Percentiles rank a stretch among this genome's conserved stretches.
Evolutionary conservation across 495 filamentous ascomycete species (phyloP).

Genomic region (Podospora anserina): DNA sequence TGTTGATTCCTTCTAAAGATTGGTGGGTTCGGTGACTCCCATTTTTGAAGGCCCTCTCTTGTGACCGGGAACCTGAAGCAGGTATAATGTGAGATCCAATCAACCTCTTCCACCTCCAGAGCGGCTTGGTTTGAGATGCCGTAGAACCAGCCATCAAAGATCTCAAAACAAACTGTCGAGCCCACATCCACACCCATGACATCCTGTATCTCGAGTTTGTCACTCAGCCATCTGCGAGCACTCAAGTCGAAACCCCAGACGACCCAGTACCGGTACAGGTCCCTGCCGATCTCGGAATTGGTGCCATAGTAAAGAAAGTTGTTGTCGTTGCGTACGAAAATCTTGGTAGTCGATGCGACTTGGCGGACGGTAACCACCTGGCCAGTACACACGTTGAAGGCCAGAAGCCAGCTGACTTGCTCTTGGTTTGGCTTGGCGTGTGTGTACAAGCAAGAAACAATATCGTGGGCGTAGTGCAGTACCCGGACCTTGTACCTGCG

Average conservation of each 20-base stretch:
- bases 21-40: slow-evolving; percentile 38
- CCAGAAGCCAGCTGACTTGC: slow-evolving; percentile 53
- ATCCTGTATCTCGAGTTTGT: slow-evolving; percentile 47
- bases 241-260: slow-evolving; percentile 54
- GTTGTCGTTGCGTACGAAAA: slow-evolving; percentile 67
- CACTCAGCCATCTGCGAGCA: slow-evolving; percentile 30
- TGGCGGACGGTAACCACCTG: slow-evolving; percentile 40
- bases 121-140: slow-evolving; percentile 64
- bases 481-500: slow-evolving; percentile 53
- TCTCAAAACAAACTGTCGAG: slow-evolving; percentile 67
- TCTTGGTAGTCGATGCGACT: slow-evolving; percentile 49
- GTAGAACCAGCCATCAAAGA: slow-evolving; percentile 67
- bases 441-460: slow-evolving; percentile 57
- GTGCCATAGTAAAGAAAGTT: slow-evolving; percentile 67
- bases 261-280: slow-evolving; percentile 60
- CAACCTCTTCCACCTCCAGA: slow-evolving; percentile 60
- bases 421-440: slow-evolving; percentile 36
- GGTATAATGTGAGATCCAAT: slow-evolving; percentile 70
- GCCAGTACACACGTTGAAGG: slow-evolving; percentile 50
- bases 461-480: slow-evolving; percentile 59
- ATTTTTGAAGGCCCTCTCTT: slow-evolving; percentile 29
- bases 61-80: slow-evolving; percentile 59
- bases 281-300: slow-evolving; percentile 48
- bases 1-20: slow-evolving; percentile 66
- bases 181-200: slow-evolving; percentile 64